Evolutionary conservation across 202 grass and related monocot genomes (phyloP).

Genomic region (Elaeis oleifera): DNA sequence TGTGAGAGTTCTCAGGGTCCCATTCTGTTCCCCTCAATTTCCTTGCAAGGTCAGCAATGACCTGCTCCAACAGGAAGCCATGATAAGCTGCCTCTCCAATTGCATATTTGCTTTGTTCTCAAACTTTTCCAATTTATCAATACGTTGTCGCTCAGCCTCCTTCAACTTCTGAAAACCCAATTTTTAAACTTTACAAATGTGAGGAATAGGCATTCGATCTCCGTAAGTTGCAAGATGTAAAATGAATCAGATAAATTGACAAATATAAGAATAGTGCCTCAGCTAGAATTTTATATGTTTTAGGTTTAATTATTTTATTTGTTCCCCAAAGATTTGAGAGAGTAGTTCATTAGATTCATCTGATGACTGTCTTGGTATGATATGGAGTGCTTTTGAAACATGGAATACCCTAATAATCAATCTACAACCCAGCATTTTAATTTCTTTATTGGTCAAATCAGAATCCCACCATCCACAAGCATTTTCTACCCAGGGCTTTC

Average conservation of each 20-base stretch:
- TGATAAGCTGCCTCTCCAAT: constrained; percentile 27
- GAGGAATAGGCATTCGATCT: background rate
- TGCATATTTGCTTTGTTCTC: constrained; percentile 30
- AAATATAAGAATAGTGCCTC: background rate
- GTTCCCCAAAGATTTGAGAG: no score
- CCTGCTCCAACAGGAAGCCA: constrained; percentile 28
- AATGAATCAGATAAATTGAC: background rate
- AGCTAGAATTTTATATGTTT: no score
- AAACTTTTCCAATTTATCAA: constrained; percentile 31
- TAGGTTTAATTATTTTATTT: no score
- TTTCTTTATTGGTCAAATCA: no score
- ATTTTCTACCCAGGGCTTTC: no score
- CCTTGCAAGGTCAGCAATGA: constrained; percentile 27
- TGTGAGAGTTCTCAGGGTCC: constrained; percentile 33
- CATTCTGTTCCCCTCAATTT: constrained; percentile 34
- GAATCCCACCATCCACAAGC: no score
- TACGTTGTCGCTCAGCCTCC: constrained; percentile 19
- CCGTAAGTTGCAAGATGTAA: background rate
- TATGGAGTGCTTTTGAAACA: no score
- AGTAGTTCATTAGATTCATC: no score
- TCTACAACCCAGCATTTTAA: no score
- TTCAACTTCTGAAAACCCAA: constrained; percentile 19
- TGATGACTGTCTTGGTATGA: no score
- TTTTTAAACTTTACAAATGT: background rate
- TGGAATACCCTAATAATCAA: no score